These are phyloP conservation scores for Gracilaria caudata DNA, from an alignment of 23 red algal species.

Conservation along the genomic window DNA sequence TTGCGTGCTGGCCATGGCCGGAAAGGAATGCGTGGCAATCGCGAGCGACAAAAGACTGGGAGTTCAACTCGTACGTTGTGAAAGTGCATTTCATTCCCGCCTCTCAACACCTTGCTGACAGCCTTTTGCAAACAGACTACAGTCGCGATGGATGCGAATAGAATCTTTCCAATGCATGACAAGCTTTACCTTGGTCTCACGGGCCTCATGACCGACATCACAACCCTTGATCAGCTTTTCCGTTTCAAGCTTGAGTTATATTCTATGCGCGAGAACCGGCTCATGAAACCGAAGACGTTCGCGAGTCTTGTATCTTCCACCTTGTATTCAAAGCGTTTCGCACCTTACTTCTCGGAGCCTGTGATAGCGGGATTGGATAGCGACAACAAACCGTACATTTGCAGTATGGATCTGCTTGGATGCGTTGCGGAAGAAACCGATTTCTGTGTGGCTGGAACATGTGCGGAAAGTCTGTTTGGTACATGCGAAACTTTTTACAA, in stretches of 20 bases:
- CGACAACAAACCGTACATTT: conserved; percentile 91
- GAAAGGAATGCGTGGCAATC: conserved; percentile 96
- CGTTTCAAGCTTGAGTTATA: conserved; percentile 89
- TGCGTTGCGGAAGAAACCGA: conserved; percentile 80
- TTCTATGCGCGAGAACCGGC: conserved; percentile 88
- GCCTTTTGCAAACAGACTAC: conserved; percentile 63
- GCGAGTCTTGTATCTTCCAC: conserved; percentile 87
- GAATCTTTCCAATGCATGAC: conserved; percentile 93
- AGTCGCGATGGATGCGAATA: conserved; percentile 82
- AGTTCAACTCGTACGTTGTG: conserved; percentile 80
- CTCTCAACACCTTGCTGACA: not conserved
- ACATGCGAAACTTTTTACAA: conserved; percentile 99
- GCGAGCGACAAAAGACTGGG: conserved; percentile 91
- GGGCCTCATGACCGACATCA: conserved; percentile 88
- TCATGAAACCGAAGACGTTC: conserved; percentile 89
- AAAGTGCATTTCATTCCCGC: not conserved
- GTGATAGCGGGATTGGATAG: conserved; percentile 93
- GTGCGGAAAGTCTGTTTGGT: conserved; percentile 94
- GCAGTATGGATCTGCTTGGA: conserved; percentile 94
- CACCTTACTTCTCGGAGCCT: conserved; percentile 96
- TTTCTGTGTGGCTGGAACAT: conserved; percentile 93
- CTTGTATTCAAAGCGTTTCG: conserved; percentile 94
- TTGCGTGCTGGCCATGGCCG: conserved; percentile 89
- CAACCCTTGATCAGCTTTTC: conserved; percentile 83
- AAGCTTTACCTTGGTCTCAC: conserved; percentile 93